Percentiles rank a stretch among this genome's conserved stretches.
phyloP scores from a whole-genome alignment of 768 basidiomycete genomes.

The Boletales sp. region DNA sequence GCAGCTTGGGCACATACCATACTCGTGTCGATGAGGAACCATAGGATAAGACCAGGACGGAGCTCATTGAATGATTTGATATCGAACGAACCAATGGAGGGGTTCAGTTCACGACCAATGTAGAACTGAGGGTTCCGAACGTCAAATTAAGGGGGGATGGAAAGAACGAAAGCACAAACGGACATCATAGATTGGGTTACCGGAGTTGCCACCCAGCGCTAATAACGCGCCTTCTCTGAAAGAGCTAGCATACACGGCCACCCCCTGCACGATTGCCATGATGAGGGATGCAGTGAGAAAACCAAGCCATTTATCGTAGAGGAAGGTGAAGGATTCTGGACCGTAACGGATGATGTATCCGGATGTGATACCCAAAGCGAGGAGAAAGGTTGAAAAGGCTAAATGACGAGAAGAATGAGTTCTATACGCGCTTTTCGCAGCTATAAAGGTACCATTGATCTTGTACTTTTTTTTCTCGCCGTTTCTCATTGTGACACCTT shows the following conservation, averaged over 20 bases:
- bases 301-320: slow-evolving; percentile 91
- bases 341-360: slow-evolving; percentile 75
- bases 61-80: slow-evolving; percentile 55
- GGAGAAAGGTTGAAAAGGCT: slow-evolving; percentile 88
- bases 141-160: not conserved
- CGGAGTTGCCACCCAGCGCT: slow-evolving; percentile 90
- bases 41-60: slow-evolving; percentile 73
- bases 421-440: not conserved
- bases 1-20: slow-evolving; percentile 89
- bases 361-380: slow-evolving; percentile 68
- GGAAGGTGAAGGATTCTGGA: slow-evolving; percentile 76
- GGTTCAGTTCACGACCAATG: slow-evolving; percentile 94
- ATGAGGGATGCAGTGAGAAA: slow-evolving; percentile 77
- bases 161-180: slow-evolving; percentile 25
- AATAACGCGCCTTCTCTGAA: slow-evolving; percentile 70
- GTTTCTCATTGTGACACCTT: slow-evolving; percentile 68
- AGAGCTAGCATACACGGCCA: slow-evolving; percentile 65
- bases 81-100: slow-evolving; percentile 73
- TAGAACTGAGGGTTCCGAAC: slow-evolving; percentile 57
- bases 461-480: slow-evolving; percentile 83
- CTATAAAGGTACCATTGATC: slow-evolving; percentile 74
- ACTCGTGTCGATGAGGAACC: slow-evolving; percentile 86
- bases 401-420: not conserved
- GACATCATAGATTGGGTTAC: slow-evolving; percentile 87
- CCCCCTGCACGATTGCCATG: slow-evolving; percentile 75